Percentiles rank a stretch among this genome's conserved stretches.
Conservation (phyloP, 2,329 filamentous ascomycete genomes). For the Phyllachora maydis region DNA sequence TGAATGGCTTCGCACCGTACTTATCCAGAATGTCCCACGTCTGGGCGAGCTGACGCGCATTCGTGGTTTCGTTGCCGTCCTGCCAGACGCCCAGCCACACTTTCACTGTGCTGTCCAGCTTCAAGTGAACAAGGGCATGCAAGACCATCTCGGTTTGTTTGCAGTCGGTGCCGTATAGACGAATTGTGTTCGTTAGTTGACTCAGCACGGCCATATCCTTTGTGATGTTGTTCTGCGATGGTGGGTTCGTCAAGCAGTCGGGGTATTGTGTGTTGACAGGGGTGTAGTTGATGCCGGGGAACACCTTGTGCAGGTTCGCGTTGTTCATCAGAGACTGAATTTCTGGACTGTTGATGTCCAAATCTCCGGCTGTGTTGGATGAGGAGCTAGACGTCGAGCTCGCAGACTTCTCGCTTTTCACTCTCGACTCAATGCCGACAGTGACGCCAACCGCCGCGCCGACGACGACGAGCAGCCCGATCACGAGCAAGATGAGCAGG, state of each 20-base stretch:
- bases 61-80: slow-evolving; percentile 66
- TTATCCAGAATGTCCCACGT: slow-evolving; percentile 68
- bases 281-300: slow-evolving; percentile 90
- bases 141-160: slow-evolving; percentile 93
- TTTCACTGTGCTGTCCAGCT: slow-evolving; percentile 54
- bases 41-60: slow-evolving; percentile 57
- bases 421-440: slow-evolving; percentile 20
- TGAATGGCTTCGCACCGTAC: slow-evolving; percentile 50
- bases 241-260: slow-evolving; percentile 53
- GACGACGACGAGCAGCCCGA: slow-evolving; percentile 45
- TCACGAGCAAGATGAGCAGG: slow-evolving; percentile 43
- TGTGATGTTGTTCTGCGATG: slow-evolving; percentile 87
- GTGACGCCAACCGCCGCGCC: slow-evolving; percentile 56
- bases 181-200: slow-evolving; percentile 71
- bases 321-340: slow-evolving; percentile 74
- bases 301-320: slow-evolving; percentile 68
- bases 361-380: slow-evolving; percentile 43
- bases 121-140: slow-evolving; percentile 55
- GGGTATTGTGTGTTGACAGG: slow-evolving; percentile 83
- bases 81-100: slow-evolving; percentile 94
- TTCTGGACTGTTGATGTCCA: slow-evolving; percentile 53
- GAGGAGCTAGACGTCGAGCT: slow-evolving; percentile 25
- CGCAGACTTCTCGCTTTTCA: slow-evolving; percentile 6
- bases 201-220: slow-evolving; percentile 77
- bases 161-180: slow-evolving; percentile 89